These are phyloP conservation scores for Cyberlindnera galapagoensis DNA, from an alignment of 805 yeast genomes.

Conservation along the genomic window DNA sequence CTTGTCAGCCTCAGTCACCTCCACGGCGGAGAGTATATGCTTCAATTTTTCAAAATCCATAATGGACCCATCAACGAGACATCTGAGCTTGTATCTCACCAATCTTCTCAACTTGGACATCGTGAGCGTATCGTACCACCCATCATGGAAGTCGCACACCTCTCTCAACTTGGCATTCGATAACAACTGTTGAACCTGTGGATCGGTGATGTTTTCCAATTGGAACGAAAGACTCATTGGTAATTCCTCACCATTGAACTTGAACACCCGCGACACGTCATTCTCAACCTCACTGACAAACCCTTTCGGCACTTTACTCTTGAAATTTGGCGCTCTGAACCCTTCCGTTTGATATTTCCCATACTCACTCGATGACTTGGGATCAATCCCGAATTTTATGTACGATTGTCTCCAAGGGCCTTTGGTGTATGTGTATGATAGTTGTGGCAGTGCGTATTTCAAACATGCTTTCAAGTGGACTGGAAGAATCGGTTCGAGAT, in stretches of 20 bases:
- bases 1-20: constrained; percentile 17
- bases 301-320: constrained; percentile 25
- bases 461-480: constrained; percentile 37
- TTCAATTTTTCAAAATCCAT: constrained; percentile 35
- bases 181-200: constrained; percentile 45
- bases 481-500: constrained; percentile 51
- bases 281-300: constrained; percentile 28
- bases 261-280: constrained; percentile 39
- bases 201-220: constrained; percentile 70
- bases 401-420: constrained; percentile 96
- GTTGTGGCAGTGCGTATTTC: constrained; percentile 77
- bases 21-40: constrained; percentile 28
- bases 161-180: constrained; percentile 31
- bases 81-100: constrained; percentile 63
- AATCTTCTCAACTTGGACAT: constrained; percentile 61
- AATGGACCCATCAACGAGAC: constrained; percentile 42
- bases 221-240: constrained; percentile 73
- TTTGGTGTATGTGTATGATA: constrained; percentile 71
- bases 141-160: constrained; percentile 54
- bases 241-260: constrained; percentile 64
- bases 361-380: constrained; percentile 45
- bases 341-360: constrained; percentile 80
- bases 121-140: constrained; percentile 69
- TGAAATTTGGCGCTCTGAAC: constrained; percentile 38
- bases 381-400: constrained; percentile 74